A percentile compares a stretch with the other conserved stretches of the same genome.
Evolutionary conservation across 1,284 basidiomycete genomes (phyloP).

Genomic region (Exsudoporus floridanus): DNA sequence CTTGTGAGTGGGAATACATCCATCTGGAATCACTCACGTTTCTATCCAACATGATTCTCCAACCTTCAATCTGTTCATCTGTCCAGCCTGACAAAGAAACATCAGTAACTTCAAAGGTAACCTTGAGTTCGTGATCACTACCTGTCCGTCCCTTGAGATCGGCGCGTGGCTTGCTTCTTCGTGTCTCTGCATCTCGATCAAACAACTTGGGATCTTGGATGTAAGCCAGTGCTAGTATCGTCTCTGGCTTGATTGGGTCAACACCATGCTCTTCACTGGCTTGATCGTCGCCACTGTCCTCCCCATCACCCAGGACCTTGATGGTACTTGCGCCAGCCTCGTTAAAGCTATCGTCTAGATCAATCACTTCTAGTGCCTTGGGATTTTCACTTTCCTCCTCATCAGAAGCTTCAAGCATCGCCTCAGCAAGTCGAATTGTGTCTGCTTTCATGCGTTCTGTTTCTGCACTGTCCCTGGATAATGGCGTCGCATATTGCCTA

Average conservation of each 20-base stretch:
- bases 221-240: slow-evolving; percentile 74
- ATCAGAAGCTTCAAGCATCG: slow-evolving; percentile 65
- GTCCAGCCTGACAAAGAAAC: slow-evolving; percentile 49
- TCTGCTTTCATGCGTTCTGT: slow-evolving; percentile 77
- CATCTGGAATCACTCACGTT: slow-evolving; percentile 54
- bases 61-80: slow-evolving; percentile 86
- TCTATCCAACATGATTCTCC: slow-evolving; percentile 82
- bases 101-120: slow-evolving; percentile 1
- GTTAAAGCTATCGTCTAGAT: slow-evolving; percentile 53
- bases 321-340: slow-evolving; percentile 38
- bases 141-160: slow-evolving; percentile 69
- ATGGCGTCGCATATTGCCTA: slow-evolving; percentile 46
- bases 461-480: slow-evolving; percentile 58
- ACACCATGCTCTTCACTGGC: slow-evolving; percentile 31
- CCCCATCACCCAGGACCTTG: slow-evolving; percentile 58
- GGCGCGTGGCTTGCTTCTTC: slow-evolving; percentile 62
- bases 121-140: slow-evolving; percentile 22
- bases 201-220: slow-evolving; percentile 72
- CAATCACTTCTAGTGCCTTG: slow-evolving; percentile 35
- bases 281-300: slow-evolving; percentile 50
- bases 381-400: slow-evolving; percentile 42
- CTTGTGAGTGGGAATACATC: slow-evolving; percentile 11
- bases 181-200: slow-evolving; percentile 69
- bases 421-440: slow-evolving; percentile 75
- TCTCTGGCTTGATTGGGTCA: slow-evolving; percentile 47